A percentile compares a stretch with the other conserved stretches of the same genome.
Conservation (phyloP, 169 alveolate genomes). For the Amoebophrya sp. region DNA sequence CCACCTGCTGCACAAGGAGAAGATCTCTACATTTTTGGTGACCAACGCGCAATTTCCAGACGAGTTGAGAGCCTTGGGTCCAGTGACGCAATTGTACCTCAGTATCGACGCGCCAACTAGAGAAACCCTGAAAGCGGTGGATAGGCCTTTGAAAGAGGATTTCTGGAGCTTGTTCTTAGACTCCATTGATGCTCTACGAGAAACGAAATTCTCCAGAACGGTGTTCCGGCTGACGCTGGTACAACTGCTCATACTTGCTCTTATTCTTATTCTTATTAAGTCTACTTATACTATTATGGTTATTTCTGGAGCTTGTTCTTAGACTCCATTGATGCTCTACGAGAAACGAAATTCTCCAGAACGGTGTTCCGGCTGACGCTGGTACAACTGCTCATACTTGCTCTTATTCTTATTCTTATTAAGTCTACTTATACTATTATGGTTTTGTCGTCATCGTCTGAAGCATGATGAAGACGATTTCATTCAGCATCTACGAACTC, state of each 20-base stretch:
- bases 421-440: constrained; percentile 47
- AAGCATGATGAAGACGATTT: constrained; percentile 51
- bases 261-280: too few relatives aligned
- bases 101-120: constrained; percentile 50
- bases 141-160: constrained; percentile 69
- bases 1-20: constrained; percentile 57
- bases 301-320: constrained; percentile 69
- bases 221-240: constrained; percentile 67
- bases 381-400: neutral
- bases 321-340: constrained; percentile 57
- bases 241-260: constrained; percentile 36
- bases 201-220: constrained; percentile 61
- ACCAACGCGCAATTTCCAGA: constrained; percentile 79
- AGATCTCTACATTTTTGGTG: constrained; percentile 70
- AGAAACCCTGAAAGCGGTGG: constrained; percentile 48
- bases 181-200: constrained; percentile 57
- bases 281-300: neutral
- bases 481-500: neutral
- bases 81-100: constrained; percentile 61
- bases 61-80: constrained; percentile 55
- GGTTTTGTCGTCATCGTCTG: neutral
- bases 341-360: constrained; percentile 57
- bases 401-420: constrained; percentile 45
- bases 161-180: constrained; percentile 68
- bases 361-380: constrained; percentile 67